Base-by-base conservation (phyloP, 768 basidiomycete genomes). In the Tricholoma furcatifolium region DNA sequence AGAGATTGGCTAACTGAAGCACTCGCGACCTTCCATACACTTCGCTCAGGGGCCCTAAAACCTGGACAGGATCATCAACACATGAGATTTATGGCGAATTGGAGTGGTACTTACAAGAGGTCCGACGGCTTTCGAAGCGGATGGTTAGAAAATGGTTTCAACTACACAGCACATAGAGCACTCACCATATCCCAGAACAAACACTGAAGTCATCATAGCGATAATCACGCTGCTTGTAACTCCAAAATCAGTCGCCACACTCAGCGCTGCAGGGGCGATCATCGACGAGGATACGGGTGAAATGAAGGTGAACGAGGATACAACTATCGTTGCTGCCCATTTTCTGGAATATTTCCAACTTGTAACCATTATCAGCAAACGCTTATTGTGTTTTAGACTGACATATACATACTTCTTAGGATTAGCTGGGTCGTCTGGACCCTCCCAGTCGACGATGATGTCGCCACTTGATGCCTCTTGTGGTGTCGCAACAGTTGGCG, bases 241-340 rank as follows among this genome's bases (percentile, higher is more conserved):
- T 1, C 79, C 74, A 55, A 91, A 84, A n/a, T 81, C 65, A 3
- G 63, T 51, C 12, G 74, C 83, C 0, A 91, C 59, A 48, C 81
- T 74, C 3, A 57, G 53, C 0, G 74, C 70, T 0, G 87, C 88
- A 0, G 88, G 88, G 0, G 89, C 84, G 1, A 89, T 70, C 82
- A 88, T 88, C 4, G 87, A 81, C 4, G 89, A 91, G 0, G 87
- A 82, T 0, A 90, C 72, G 0, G 87, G 85, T 6, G 73, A 75
- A 31, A 88, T 85, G 62, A 88, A 85, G 0, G 87, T 84, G 62
- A 86, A 89, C 0, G 74, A 71, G 0, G 87, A 87, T 0, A 87
- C 80, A 27, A 87, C 74, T 15, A 76, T 57, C 0, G 84, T 86
- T 0, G 81, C 81, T 0, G 73, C 77, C 87, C 85, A 87, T 73